These are phyloP conservation scores for Tolypocladium amazonense DNA, from an alignment of 2,329 filamentous ascomycete genomes.

Conservation along the genomic window DNA sequence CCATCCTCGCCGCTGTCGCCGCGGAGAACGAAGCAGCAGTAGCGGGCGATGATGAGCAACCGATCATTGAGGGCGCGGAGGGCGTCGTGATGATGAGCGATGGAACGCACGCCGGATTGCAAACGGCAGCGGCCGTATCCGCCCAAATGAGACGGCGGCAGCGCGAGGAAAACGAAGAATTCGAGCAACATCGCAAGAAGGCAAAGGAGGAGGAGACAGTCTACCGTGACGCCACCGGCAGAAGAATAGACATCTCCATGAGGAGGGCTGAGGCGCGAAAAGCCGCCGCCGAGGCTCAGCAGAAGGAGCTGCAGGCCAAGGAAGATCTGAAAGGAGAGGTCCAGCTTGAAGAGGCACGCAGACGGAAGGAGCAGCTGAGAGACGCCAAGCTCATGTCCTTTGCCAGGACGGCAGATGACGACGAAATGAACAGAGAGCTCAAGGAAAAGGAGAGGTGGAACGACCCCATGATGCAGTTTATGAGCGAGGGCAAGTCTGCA, in stretches of 20 bases:
- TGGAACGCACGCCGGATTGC: slow-evolving; percentile 77
- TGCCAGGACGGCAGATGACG: slow-evolving; percentile 74
- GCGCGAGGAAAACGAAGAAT: slow-evolving; percentile 48
- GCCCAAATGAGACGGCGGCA: slow-evolving; percentile 57
- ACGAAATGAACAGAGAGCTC: slow-evolving; percentile 73
- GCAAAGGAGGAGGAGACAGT: slow-evolving; percentile 65
- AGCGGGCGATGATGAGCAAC: slow-evolving; percentile 37
- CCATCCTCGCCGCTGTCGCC: slow-evolving; percentile 63
- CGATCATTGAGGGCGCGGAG: slow-evolving; percentile 31
- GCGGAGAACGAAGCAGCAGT: slow-evolving; percentile 49
- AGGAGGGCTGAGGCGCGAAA: slow-evolving; percentile 77
- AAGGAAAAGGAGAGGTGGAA: slow-evolving; percentile 76
- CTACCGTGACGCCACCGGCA: slow-evolving; percentile 87
- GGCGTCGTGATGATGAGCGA: slow-evolving; percentile 66
- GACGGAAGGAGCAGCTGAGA: slow-evolving; percentile 55
- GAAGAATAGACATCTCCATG: slow-evolving; percentile 90
- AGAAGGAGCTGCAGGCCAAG: slow-evolving; percentile 56
- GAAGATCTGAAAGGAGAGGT: slow-evolving; percentile 76
- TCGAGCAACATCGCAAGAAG: slow-evolving; percentile 31
- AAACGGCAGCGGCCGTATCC: slow-evolving; percentile 70
- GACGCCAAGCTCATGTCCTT: slow-evolving; percentile 77
- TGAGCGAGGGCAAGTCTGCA: slow-evolving; percentile 38
- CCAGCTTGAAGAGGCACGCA: slow-evolving; percentile 58
- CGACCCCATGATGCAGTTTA: slow-evolving; percentile 79
- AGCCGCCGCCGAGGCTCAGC: slow-evolving; percentile 53